Base-by-base conservation (phyloP, 371 early-diverging fungal genomes). In the Mucor saturninus region DNA sequence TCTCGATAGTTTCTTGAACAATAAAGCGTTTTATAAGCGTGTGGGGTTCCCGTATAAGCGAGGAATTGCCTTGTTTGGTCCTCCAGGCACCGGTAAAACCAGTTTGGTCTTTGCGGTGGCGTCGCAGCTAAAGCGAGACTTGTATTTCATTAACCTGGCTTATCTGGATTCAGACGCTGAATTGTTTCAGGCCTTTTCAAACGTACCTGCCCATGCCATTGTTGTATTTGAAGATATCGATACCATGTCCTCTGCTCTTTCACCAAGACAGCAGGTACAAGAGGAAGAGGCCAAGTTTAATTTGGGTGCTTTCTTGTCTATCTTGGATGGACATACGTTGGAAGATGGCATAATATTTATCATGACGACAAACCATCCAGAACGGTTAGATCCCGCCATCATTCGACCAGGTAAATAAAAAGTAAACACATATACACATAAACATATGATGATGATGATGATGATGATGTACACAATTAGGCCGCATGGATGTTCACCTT, bases 301-400 rank as follows among this genome's bases (percentile, higher is more conserved):
- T n/a, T 13, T 42, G 11, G n/a, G 43, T 42, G 13, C 43, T 4
- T 42, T 42, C n/a, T 42, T 42, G n/a, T 42, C 43, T 4, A 42
- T 42, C 6, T 42, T 42, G 43, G 43, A 42, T n/a, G 43, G 43
- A 42, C 43, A 42, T n/a, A 42, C 43, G 6, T 42, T 42, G n/a
- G 83, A 84, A 46, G 91, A 92, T 53, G 90, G 91, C 8, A 83
- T 83, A 32, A 77, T 91, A 29, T 84, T 90, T 61, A 86, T 92
- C 59, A 95, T 96, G 95, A 95, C 96, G 4, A 52, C 43, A 42
- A 42, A 42, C n/a, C 43, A 42, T 42, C 10, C 10, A 4, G 43
- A 42, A 11, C 43, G 43, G n/a, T 42, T 42, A n/a, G 43, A 42
- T 42, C 43, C 43, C 14, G 43, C 43, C 43, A 42, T 42, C n/a